phyloP scores from a whole-genome alignment of 768 basidiomycete genomes.

The Megacollybia marginata region DNA sequence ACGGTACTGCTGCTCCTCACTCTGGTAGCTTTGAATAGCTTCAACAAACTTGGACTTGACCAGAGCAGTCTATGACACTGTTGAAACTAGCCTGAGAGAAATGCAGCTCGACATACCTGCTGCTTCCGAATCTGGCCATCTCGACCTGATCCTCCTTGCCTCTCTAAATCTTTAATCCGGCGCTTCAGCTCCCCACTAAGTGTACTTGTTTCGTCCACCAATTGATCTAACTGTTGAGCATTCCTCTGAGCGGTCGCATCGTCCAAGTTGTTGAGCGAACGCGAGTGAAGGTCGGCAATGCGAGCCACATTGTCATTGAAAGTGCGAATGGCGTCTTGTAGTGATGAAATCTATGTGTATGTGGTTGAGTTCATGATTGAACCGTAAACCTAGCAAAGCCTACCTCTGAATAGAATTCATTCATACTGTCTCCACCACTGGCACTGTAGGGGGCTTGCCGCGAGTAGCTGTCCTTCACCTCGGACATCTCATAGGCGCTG shows the following conservation, averaged over 20 bases:
- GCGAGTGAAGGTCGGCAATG: constrained; percentile 68
- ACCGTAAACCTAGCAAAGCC: constrained; percentile 10
- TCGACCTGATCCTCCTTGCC: constrained; percentile 55
- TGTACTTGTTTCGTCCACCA: constrained; percentile 65
- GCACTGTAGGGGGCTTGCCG: constrained; percentile 32
- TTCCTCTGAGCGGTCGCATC: constrained; percentile 57
- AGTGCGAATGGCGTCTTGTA: constrained; percentile 62
- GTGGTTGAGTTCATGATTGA: constrained; percentile 1
- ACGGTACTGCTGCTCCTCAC: constrained; percentile 75
- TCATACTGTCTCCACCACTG: constrained; percentile 49
- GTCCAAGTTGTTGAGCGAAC: constrained; percentile 71
- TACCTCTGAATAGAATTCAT: constrained; percentile 70
- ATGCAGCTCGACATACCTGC: constrained; percentile 39
- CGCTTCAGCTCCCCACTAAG: constrained; percentile 64
- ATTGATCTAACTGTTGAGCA: constrained; percentile 54
- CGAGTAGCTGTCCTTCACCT: constrained; percentile 52
- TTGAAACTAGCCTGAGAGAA: neutral
- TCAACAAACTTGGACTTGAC: constrained; percentile 78
- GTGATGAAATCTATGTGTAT: constrained; percentile 52
- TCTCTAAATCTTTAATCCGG: constrained; percentile 65
- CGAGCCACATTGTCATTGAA: constrained; percentile 65
- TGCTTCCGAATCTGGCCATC: constrained; percentile 72
- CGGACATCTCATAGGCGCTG: constrained; percentile 65
- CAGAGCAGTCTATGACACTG: constrained; percentile 39
- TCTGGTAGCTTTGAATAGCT: constrained; percentile 79